A percentile compares a stretch with the other conserved stretches of the same genome.
Conservation (phyloP, 495 filamentous ascomycete species). For the Aspergillus carlsbadensis region DNA sequence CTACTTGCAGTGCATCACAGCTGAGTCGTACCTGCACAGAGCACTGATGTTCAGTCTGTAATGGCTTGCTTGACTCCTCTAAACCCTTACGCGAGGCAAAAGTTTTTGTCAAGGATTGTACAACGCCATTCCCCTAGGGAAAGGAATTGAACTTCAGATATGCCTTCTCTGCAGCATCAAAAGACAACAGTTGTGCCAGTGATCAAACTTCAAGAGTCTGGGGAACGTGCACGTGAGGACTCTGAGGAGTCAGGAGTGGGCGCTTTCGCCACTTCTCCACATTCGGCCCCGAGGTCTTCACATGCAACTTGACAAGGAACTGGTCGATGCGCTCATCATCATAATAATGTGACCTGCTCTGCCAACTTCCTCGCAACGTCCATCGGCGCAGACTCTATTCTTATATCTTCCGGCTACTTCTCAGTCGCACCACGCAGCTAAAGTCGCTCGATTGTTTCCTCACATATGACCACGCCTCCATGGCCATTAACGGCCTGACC, state of each 20-base stretch:
- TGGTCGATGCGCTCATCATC: conserved; percentile 3
- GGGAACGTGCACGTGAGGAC: conserved; percentile 28
- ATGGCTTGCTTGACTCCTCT: too few species aligned
- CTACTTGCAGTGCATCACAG: too few species aligned
- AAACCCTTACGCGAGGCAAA: too few species aligned
- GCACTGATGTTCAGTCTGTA: too few species aligned
- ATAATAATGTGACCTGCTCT: conserved; percentile 19
- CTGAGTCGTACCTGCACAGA: too few species aligned
- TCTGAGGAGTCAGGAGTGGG: too few species aligned
- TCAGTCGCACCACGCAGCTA: background rate
- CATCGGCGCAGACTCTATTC: background rate
- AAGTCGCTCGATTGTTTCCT: background rate
- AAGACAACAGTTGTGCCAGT: too few species aligned
- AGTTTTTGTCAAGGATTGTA: too few species aligned
- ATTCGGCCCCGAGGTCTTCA: conserved; percentile 32
- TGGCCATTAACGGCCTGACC: conserved; percentile 20
- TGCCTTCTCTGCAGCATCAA: too few species aligned
- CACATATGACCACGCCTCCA: conserved; percentile 9
- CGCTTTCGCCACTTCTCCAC: conserved; percentile 7
- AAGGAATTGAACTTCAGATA: too few species aligned
- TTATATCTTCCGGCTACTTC: background rate
- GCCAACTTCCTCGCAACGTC: background rate
- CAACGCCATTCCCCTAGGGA: too few species aligned
- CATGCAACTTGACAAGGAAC: conserved; percentile 25
- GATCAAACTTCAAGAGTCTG: conserved; percentile 9